These are phyloP conservation scores for Rhododendron vialii DNA, from an alignment of 148 eudicot genomes.

Conservation along the genomic window DNA sequence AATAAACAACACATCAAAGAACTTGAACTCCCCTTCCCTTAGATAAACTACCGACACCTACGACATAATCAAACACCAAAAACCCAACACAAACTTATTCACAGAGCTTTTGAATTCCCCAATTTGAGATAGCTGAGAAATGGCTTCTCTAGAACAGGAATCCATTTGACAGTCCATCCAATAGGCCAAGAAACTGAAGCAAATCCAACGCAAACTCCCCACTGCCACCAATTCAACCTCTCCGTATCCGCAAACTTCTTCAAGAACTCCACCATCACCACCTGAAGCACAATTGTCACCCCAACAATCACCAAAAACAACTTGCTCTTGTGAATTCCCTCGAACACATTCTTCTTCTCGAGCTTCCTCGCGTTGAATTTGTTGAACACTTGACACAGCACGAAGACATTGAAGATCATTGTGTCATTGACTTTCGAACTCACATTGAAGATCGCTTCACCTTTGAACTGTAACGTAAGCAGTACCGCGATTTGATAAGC, in stretches of 20 bases:
- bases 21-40: neutral
- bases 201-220: constrained; percentile 21
- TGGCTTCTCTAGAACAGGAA: constrained; percentile 21
- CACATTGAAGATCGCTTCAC: constrained; percentile 10
- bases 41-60: no score
- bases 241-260: constrained; percentile 21
- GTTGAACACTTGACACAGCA: constrained; percentile 18
- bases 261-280: constrained; percentile 26
- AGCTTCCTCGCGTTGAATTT: constrained; percentile 18
- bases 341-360: constrained; percentile 23
- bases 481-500: constrained; percentile 13
- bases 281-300: constrained; percentile 15
- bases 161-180: constrained; percentile 17
- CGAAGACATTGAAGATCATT: constrained; percentile 19
- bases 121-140: constrained; percentile 6
- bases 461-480: constrained; percentile 15
- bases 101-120: neutral
- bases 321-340: constrained; percentile 10
- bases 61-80: neutral
- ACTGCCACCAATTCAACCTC: constrained; percentile 18
- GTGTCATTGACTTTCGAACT: constrained; percentile 9
- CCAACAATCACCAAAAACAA: constrained; percentile 18
- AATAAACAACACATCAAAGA: neutral
- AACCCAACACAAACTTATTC: neutral
- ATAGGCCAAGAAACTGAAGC: constrained; percentile 23